A percentile compares a stretch with the other conserved stretches of the same genome.
These are phyloP conservation scores for Vigna nakashimae DNA, from an alignment of 306 rosid genomes.

Conservation along the genomic window DNA sequence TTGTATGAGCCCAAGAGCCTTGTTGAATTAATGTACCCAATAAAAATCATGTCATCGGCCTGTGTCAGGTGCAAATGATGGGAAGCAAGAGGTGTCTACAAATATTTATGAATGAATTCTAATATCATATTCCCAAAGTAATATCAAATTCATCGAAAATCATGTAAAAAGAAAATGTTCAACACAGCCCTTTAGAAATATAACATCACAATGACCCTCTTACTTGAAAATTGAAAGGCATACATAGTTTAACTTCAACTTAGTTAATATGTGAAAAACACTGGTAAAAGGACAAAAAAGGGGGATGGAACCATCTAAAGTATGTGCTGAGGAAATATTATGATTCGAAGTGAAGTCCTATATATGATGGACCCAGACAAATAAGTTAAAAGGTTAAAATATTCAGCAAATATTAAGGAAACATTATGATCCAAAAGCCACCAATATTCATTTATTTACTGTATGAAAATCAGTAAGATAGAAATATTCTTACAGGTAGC, in stretches of 20 bases:
- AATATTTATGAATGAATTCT: constrained; percentile 10
- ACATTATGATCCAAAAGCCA: constrained; percentile 8
- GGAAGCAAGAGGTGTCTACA: neutral
- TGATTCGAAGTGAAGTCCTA: constrained; percentile 20
- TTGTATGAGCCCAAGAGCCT: too few species aligned
- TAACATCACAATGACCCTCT: constrained; percentile 6
- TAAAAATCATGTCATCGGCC: constrained; percentile 28
- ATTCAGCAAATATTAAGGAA: neutral
- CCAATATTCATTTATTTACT: neutral
- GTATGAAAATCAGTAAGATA: constrained; percentile 35
- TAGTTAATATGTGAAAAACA: too few species aligned
- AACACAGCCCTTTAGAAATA: neutral
- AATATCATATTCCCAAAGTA: constrained; percentile 8
- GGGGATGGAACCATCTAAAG: too few species aligned
- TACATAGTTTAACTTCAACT: neutral
- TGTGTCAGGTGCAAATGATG: constrained; percentile 6
- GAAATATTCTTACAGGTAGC: constrained; percentile 88
- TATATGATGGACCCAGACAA: constrained; percentile 22
- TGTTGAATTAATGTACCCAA: neutral
- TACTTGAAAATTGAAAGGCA: constrained; percentile 23
- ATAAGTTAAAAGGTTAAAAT: neutral
- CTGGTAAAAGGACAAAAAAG: too few species aligned
- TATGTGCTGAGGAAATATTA: neutral
- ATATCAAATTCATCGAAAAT: constrained; percentile 33
- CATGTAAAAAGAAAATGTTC: constrained; percentile 2